Percentiles rank a stretch among this genome's conserved stretches.
These are phyloP conservation scores for Cercospora janseana DNA, from an alignment of 2,329 filamentous ascomycete genomes.

Conservation along the genomic window DNA sequence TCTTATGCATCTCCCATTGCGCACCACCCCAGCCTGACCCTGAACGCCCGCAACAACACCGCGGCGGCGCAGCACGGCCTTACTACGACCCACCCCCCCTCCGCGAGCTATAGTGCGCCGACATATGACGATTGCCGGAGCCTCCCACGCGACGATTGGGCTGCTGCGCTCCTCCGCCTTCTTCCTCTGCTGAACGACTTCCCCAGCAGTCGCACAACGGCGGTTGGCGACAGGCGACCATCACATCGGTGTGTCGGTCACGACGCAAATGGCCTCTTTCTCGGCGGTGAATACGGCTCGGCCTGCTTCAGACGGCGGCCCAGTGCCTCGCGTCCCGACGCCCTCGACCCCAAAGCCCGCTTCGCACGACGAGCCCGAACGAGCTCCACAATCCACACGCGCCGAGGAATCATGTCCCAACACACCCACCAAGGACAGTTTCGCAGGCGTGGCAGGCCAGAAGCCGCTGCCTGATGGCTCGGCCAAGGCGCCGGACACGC, in stretches of 20 bases:
- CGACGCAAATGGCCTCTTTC: constrained; percentile 41
- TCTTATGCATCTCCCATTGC: constrained; percentile 12
- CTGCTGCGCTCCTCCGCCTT: constrained; percentile 4
- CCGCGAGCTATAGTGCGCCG: not conserved
- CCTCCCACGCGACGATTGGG: not conserved
- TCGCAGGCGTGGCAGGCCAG: constrained; percentile 49
- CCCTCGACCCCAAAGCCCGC: constrained; percentile 42
- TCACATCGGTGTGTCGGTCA: constrained; percentile 11
- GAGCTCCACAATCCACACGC: constrained; percentile 40
- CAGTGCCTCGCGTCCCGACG: constrained; percentile 53
- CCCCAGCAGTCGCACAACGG: constrained; percentile 23
- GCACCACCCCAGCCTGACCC: constrained; percentile 22
- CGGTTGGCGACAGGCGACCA: constrained; percentile 24
- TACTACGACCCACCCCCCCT: not conserved
- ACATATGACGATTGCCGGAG: constrained; percentile 9
- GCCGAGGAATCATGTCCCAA: constrained; percentile 48
- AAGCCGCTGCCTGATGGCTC: constrained; percentile 43
- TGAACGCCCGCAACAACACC: not conserved
- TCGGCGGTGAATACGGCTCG: constrained; percentile 33
- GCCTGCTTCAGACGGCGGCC: constrained; percentile 41
- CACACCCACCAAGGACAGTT: constrained; percentile 62
- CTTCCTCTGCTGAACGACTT: constrained; percentile 7
- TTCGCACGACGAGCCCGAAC: constrained; percentile 52
- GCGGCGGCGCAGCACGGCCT: not conserved
- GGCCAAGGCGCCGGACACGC: constrained; percentile 20